These are phyloP conservation scores for Berberis vulgaris DNA, from an alignment of 164 flowering plant genomes.

Conservation along the genomic window DNA sequence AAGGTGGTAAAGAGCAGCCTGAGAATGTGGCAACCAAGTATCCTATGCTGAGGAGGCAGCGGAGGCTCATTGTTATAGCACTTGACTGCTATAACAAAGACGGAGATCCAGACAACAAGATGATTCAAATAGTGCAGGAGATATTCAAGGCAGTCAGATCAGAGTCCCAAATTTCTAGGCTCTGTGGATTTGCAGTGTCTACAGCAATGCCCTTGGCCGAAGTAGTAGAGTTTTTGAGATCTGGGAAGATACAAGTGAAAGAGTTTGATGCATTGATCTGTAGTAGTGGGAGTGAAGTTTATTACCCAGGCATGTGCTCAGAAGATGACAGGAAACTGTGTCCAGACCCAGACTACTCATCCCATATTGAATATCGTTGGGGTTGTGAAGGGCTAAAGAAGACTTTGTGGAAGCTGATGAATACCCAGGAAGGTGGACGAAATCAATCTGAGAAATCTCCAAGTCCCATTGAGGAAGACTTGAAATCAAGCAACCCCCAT, in stretches of 20 bases:
- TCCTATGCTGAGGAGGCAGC: conserved; percentile 59
- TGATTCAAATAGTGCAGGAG: conserved; percentile 51
- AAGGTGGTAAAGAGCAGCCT: conserved; percentile 25
- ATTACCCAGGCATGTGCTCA: conserved; percentile 57
- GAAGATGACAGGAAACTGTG: conserved; percentile 48
- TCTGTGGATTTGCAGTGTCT: conserved; percentile 62
- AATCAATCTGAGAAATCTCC: conserved; percentile 14
- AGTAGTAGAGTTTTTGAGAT: conserved; percentile 39
- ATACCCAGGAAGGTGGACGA: conserved; percentile 32
- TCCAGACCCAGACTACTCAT: conserved; percentile 71
- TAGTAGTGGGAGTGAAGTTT: conserved; percentile 88
- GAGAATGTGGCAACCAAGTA: conserved; percentile 52
- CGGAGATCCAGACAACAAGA: conserved; percentile 52
- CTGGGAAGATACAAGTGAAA: conserved; percentile 45
- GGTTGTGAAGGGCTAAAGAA: conserved; percentile 76
- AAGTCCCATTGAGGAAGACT: conserved; percentile 48
- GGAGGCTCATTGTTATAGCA: conserved; percentile 61
- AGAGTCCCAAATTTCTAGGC: conserved; percentile 43
- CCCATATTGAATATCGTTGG: conserved; percentile 91
- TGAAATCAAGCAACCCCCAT: conserved; percentile 49
- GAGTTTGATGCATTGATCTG: conserved; percentile 90
- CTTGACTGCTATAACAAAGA: conserved; percentile 62
- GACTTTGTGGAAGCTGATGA: conserved; percentile 70
- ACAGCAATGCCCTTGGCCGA: conserved; percentile 84
- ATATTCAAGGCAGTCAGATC: conserved; percentile 49